Base-by-base conservation (phyloP, 306 rosid genomes). In the Malus asiatica region DNA sequence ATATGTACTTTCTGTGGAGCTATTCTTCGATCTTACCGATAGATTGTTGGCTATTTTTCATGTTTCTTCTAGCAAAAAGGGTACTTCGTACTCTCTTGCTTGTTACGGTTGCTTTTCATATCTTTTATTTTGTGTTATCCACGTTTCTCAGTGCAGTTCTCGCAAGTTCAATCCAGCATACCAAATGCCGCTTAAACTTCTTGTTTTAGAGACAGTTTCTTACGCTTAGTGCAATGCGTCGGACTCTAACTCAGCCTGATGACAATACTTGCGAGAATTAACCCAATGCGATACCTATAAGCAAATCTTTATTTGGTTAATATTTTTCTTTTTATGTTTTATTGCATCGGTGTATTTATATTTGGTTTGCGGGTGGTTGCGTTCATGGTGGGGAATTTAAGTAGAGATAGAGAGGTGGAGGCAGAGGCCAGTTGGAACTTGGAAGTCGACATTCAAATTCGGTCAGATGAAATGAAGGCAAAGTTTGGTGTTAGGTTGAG, bases 1-100 rank as follows among this genome's bases (percentile, higher is more conserved):
- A 84, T 90, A 1, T 93, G 98, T 82, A 93, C 97, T 10, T 88
- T 85, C 48, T 92, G 96, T 66, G 96, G 97, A 44, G 87, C 93
- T n/a, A 57, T 83, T 67, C 88, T 92, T 70, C 84, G 25, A 8
- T 20, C 62, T n/a, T 57, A 57, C 6, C 23, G 29, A n/a, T 57
- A 57, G 22, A 20, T n/a, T 9, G 4, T n/a, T 57, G 62, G 62
- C 62, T 57, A 57, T n/a, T 57, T 57, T n/a, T 8, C 55, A 48
- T 48, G 55, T 48, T 46, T 48, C 20, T 48, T 15, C 55, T 48
- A 48, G 20, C 20, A 48, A 4, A 4, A 48, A 5, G 53, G 53
- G 53, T 15, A 4, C 15, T 14, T 14, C 16, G 11, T 8, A 40
- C 45, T 40, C 44, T 8, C 11, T 40, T 40, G 11, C 45, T 40